phyloP scores from a whole-genome alignment of 306 rosid genomes.

The Inga oerstediana region DNA sequence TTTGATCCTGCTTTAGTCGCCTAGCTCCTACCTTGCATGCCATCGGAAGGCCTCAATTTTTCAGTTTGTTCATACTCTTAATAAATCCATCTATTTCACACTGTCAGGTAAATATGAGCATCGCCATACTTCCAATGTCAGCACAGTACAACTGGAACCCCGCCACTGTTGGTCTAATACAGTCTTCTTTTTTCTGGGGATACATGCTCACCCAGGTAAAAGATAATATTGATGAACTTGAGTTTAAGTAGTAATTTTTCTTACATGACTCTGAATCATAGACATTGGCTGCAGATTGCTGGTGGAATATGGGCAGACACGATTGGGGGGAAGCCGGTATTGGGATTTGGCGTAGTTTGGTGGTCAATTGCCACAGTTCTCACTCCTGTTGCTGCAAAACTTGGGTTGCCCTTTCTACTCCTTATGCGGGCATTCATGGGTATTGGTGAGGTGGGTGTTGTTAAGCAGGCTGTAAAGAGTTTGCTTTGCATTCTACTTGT shows the following conservation, averaged over 20 bases:
- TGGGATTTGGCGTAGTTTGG: slow-evolving; percentile 96
- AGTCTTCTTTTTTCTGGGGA: slow-evolving; percentile 99
- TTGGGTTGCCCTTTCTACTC: slow-evolving; percentile 89
- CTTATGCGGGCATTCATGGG: slow-evolving; percentile 97
- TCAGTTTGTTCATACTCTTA: slow-evolving; percentile 18
- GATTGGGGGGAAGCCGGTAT: slow-evolving; percentile 86
- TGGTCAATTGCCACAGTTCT: slow-evolving; percentile 87
- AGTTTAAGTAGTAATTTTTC: slow-evolving; percentile 13
- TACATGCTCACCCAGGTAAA: slow-evolving; percentile 95
- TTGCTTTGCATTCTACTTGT: slow-evolving; percentile 12
- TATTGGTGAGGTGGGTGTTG: slow-evolving; percentile 81
- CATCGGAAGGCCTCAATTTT: slow-evolving; percentile 4
- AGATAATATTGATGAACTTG: slow-evolving; percentile 12
- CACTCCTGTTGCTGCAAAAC: slow-evolving; percentile 94
- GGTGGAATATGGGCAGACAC: slow-evolving; percentile 99
- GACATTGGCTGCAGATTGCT: slow-evolving; percentile 73
- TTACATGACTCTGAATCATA: slow-evolving; percentile 35
- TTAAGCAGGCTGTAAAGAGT: slow-evolving; percentile 7
- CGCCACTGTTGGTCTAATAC: slow-evolving; percentile 86
- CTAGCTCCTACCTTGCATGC: background rate
- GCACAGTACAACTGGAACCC: slow-evolving; percentile 93
- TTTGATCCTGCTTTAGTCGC: background rate
- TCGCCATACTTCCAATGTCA: slow-evolving; percentile 99
- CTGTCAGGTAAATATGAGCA: slow-evolving; percentile 96
- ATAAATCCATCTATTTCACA: slow-evolving; percentile 27